Evolutionary conservation across 1,284 basidiomycete species (phyloP), one percentile per base, ranked within the genome.

Genomic region (Apiotrichum laibachii): DNA sequence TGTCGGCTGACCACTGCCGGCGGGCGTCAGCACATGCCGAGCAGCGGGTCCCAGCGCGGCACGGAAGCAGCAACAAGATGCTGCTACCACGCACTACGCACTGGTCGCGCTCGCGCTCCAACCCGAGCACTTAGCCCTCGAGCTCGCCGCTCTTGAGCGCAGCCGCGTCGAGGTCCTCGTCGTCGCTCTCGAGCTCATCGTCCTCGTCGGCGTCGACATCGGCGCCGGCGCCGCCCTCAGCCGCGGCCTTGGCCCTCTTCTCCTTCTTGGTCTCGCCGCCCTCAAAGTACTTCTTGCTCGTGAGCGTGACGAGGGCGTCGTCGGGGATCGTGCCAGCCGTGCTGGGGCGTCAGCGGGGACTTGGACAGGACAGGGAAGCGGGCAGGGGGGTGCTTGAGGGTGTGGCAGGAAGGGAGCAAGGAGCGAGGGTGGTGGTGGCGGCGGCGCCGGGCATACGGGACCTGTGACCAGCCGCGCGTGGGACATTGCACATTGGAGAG

Each of bases 271-370:
- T 62, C 45, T 47, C 60, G 48, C 55, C 86, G 21, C 81, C 58
- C 39, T 43, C 77, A 31, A 82, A 80, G 80, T 55, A 63, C 59
- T 63, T 85, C 84, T 66, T 82, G 85, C 69, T 82, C 84, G 68
- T 63, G 48, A 63, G 52, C n/a, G 87, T 81, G 46, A 89, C 81
- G 22, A 67, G 61, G 5, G 88, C 85, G 16, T 79, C 81, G 1
- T 83, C 76, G 0, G 89, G 89, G 45, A 93, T 85, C 48, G 81
- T 81, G 2, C 88, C 90, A 68, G 84, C 82, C 0, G 84, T 80
- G 67, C 89, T 91, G 89, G n/a, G 2, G 34, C 2, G n/a, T n/a
- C 7, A 13, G n/a, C 19, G 19, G 19, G 9, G 10, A 22, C 18
- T 19, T 15, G 34, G 6, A 12, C 34, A 9, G 33, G 19, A n/a